Conservation (phyloP, 495 filamentous ascomycete species). For the Aspergillus bridgeri region DNA sequence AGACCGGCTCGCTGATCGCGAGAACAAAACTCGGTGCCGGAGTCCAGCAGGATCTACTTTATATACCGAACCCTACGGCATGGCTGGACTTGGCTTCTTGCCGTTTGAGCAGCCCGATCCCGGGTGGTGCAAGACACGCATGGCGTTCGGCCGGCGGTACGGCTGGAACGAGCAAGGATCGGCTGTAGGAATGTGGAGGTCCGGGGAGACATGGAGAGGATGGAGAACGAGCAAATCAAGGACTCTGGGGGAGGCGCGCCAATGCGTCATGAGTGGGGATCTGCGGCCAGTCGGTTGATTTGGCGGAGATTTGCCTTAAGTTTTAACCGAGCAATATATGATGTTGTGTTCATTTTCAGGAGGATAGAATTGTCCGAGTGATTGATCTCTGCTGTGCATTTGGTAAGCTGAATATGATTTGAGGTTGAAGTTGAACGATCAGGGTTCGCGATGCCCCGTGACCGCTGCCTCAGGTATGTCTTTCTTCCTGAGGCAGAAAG, state of each 20-base stretch:
- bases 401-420: too few relatives aligned
- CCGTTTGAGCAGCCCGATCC: slow-evolving; percentile 5
- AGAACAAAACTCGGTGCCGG: not conserved
- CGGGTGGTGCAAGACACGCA: slow-evolving; percentile 9
- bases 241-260: slow-evolving; percentile 1
- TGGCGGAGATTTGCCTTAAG: slow-evolving; percentile 8
- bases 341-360: too few relatives aligned
- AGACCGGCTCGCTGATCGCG: not conserved
- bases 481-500: too few relatives aligned
- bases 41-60: not conserved
- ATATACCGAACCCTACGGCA: not conserved
- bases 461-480: too few relatives aligned
- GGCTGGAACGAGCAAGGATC: slow-evolving; percentile 10
- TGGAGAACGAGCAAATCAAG: slow-evolving; percentile 8
- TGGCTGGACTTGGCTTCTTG: not conserved
- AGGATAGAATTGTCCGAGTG: too few relatives aligned
- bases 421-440: too few relatives aligned
- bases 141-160: slow-evolving; percentile 7
- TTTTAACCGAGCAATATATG: too few relatives aligned
- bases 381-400: too few relatives aligned
- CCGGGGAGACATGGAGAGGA: slow-evolving; percentile 9
- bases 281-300: slow-evolving; percentile 9
- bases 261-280: slow-evolving; percentile 9
- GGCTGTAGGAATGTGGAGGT: slow-evolving; percentile 15
- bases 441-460: too few relatives aligned